A percentile compares a stretch with the other conserved stretches of the same genome.
Evolutionary conservation across 2,329 filamentous ascomycete species (phyloP).

Genomic region (Teratosphaeria nubilosa): DNA sequence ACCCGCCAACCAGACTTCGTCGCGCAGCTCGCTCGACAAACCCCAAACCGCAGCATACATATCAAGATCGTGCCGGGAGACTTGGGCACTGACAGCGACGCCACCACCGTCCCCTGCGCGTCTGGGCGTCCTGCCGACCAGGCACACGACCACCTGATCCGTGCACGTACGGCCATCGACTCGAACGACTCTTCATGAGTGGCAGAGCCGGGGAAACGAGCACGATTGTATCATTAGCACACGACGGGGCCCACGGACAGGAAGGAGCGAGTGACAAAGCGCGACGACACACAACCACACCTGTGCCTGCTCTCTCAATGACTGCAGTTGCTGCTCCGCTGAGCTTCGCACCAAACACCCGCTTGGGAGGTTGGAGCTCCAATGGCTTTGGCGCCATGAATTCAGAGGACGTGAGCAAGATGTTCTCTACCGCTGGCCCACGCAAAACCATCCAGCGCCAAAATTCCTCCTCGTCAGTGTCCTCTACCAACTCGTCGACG

Average conservation of each 20-base stretch:
- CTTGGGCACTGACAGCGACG: not conserved
- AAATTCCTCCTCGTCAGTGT: conserved; percentile 81
- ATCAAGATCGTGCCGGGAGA: not conserved
- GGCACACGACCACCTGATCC: not conserved
- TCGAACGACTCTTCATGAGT: not conserved
- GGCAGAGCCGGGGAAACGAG: not conserved
- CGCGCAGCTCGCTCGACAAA: not conserved
- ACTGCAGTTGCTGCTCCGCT: conserved; percentile 58
- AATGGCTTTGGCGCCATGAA: conserved; percentile 60
- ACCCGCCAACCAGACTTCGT: not conserved
- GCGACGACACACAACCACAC: not conserved
- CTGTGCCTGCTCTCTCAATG: conserved; percentile 32
- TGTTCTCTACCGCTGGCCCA: conserved; percentile 52
- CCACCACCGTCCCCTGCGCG: not conserved
- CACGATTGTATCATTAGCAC: not conserved
- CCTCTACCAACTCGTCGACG: conserved; percentile 54
- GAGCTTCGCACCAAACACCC: conserved; percentile 45
- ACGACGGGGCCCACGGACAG: not conserved
- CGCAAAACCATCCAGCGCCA: conserved; percentile 78
- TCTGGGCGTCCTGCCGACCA: not conserved
- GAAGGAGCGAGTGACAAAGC: not conserved
- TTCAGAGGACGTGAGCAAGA: conserved; percentile 72
- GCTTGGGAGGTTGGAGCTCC: conserved; percentile 45
- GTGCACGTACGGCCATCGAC: not conserved
- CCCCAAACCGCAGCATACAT: not conserved